Evolutionary conservation across 2,329 filamentous ascomycete genomes (phyloP).

Genomic region (Sarocladiaceae sp.): DNA sequence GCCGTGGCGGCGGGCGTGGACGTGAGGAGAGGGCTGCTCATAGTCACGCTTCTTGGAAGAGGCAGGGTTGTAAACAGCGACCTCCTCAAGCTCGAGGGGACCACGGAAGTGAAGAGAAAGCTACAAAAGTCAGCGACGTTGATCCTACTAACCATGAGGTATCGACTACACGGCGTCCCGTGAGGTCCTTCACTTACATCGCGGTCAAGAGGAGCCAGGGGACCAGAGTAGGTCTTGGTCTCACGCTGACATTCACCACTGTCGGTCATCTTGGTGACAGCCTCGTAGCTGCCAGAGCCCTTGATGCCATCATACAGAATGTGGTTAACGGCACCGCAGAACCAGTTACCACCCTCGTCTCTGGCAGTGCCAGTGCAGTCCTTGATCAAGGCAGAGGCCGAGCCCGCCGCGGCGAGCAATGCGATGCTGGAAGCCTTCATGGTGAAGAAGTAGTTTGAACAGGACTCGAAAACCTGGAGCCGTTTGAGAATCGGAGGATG

Average conservation of each 20-base stretch:
- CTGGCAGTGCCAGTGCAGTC: conserved; percentile 28
- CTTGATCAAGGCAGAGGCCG: conserved; percentile 24
- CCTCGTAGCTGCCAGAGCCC: conserved; percentile 55
- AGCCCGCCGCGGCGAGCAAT: conserved; percentile 22
- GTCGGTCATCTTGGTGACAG: conserved; percentile 54
- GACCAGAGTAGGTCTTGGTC: conserved; percentile 48
- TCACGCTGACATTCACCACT: conserved; percentile 48
- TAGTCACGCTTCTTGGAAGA: conserved; percentile 22
- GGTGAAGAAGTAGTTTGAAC: not conserved
- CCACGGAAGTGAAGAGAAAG: conserved; percentile 69
- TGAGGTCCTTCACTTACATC: conserved; percentile 58
- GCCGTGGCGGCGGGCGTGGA: conserved; percentile 29
- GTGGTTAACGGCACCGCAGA: conserved; percentile 57
- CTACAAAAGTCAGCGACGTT: conserved; percentile 31
- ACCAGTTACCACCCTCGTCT: conserved; percentile 52
- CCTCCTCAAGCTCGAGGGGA: conserved; percentile 58
- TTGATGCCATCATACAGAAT: conserved; percentile 63
- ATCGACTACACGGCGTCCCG: too few relatives aligned
- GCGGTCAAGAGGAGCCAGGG: conserved; percentile 61
- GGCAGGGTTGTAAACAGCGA: conserved; percentile 62
- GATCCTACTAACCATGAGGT: too few relatives aligned
- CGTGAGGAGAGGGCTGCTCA: conserved; percentile 16
- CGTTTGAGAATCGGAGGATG: not conserved
- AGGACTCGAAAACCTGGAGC: conserved; percentile 6
- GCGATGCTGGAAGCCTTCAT: conserved; percentile 26